Evolutionary conservation across 352 stramenopile species (phyloP), one percentile per base, ranked within the genome.

Genomic region (Globisporangium emineosum): DNA sequence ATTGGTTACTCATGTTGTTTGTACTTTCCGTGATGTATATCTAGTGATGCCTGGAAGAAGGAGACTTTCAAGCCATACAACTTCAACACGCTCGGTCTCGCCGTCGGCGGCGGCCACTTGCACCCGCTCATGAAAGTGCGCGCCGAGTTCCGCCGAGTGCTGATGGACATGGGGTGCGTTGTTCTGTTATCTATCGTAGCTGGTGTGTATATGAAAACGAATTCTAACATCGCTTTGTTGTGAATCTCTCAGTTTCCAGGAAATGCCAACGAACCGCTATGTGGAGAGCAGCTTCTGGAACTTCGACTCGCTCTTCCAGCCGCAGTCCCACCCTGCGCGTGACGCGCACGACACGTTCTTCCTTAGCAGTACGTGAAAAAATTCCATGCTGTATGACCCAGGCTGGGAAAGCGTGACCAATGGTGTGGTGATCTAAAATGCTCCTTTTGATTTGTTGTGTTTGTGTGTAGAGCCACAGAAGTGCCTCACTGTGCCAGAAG

Each of bases 261-360:
- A 99, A 82, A 99, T 99, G 98, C 97, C 97, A 27, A 99, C 98
- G 32, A 99, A 98, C 81, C 97, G 97, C 75, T 99, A 93, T 85
- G 97, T 99, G 25, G 98, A 99, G 79, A 98, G 83, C 71, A 98
- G 89, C 66, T 99, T 99, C 78, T 99, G 98, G 98, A 99, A 99
- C 85, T 99, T 99, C 78, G 98, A 99, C 78, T 97, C 97, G 56
- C 88, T 99, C 57, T 99, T 99, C 78, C 97, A 99, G 85, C 98
- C 98, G 47, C 98, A 99, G 86, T 98, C 89, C 33, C 98, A 99
- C 75, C 98, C 98, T 45, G 98, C 98, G 17, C 87, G 98, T 69
- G 98, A 99, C 74, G 97, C 97, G 29, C 98, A 99, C 74, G 98
- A 99, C 79, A 99, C 98, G 37, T 99, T 99, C 81, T 99, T 99